Percentiles rank a stretch among this genome's conserved stretches.
Conservation (phyloP, 2,329 filamentous ascomycete species). For the Westerdykella ornata region DNA sequence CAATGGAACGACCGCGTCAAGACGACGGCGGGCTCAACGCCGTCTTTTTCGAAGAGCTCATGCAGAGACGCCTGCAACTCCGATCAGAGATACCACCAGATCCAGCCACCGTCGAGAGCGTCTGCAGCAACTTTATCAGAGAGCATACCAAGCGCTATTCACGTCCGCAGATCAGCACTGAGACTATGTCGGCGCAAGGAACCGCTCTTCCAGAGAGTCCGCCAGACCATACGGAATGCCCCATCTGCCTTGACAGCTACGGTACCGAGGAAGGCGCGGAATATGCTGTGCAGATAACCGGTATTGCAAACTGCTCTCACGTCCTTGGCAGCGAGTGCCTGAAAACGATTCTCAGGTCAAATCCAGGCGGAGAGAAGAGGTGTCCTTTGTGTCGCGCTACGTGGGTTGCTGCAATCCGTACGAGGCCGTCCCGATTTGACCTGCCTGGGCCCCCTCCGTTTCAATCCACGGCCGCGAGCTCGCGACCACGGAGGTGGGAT, state of each 20-base stretch:
- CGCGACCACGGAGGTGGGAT: not conserved
- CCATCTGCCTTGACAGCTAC: conserved; percentile 18
- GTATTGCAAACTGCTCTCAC: conserved; percentile 12
- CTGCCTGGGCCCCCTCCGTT: not conserved
- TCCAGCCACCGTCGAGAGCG: too few relatives aligned
- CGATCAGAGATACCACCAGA: too few relatives aligned
- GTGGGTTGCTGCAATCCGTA: conserved; percentile 10
- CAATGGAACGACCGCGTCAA: not conserved
- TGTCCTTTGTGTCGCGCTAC: conserved; percentile 9
- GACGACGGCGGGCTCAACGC: not conserved
- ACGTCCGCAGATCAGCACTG: too few relatives aligned
- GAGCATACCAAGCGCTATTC: too few relatives aligned
- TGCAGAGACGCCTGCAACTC: too few relatives aligned
- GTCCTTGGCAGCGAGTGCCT: conserved; percentile 13
- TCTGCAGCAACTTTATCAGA: too few relatives aligned
- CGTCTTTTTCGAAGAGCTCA: too few relatives aligned
- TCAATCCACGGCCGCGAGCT: not conserved
- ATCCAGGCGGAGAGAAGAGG: conserved; percentile 9
- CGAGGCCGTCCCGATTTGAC: not conserved
- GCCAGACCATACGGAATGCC: conserved; percentile 8
- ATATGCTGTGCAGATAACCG: conserved; percentile 10
- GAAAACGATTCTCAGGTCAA: conserved; percentile 4
- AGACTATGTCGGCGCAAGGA: too few relatives aligned
- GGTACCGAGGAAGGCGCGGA: conserved; percentile 1
- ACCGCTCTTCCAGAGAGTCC: too few relatives aligned